Evolutionary conservation across 2,329 filamentous ascomycete genomes (phyloP).

Genomic region (Madurella mycetomatis): DNA sequence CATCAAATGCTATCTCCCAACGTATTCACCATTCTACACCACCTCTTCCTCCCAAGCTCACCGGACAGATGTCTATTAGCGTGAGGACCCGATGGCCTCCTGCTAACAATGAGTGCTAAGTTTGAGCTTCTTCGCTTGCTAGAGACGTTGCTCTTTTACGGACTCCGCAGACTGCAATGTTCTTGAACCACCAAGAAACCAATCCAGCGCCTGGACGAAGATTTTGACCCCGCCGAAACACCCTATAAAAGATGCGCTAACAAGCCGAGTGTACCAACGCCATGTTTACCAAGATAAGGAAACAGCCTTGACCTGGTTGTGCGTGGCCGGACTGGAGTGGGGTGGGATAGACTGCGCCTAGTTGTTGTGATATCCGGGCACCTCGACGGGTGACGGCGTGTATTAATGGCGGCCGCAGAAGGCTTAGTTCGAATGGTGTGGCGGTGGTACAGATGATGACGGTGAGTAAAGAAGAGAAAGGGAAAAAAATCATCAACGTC

Average conservation of each 20-base stretch:
- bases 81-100: neutral
- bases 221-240: conserved; percentile 2
- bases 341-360: conserved; percentile 3
- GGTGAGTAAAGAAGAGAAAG: conserved; percentile 2
- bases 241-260: neutral
- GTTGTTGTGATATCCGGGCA: neutral
- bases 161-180: neutral
- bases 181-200: conserved; percentile 18
- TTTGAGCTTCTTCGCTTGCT: neutral
- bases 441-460: conserved; percentile 12
- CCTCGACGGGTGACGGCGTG: neutral
- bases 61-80: neutral
- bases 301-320: neutral
- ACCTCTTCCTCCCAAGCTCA: neutral
- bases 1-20: conserved; percentile 13
- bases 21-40: neutral
- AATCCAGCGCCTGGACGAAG: neutral
- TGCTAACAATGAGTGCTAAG: neutral
- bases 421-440: conserved; percentile 3
- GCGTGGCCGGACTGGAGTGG: conserved; percentile 1
- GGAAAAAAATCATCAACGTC: conserved; percentile 23
- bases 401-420: conserved; percentile 6
- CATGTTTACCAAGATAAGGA: conserved; percentile 1
- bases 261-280: conserved; percentile 3
- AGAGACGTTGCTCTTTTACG: neutral